Base-by-base conservation (phyloP, 2,329 filamentous ascomycete species). In the Aphanoascus verrucosus region DNA sequence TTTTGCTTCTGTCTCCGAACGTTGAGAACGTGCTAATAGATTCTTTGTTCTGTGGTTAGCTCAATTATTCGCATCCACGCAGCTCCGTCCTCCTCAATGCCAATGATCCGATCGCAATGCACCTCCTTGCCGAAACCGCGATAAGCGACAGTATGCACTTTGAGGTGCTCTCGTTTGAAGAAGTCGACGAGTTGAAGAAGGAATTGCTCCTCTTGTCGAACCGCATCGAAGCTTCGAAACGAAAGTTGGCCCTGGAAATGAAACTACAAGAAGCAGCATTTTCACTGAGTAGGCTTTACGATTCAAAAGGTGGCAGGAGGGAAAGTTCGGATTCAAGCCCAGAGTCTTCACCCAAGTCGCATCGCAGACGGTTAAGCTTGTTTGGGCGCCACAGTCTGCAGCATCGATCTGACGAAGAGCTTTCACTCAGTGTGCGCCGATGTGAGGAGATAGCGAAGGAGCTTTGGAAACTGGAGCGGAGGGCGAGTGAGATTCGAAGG, bases 251-350 rank as follows among this genome's bases (percentile, higher is more conserved):
- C 32, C 82, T 97, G 44, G 93, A 98, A 68, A 86, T 83, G 52
- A 98, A 97, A 73, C 88, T 96, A 62, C 86, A 89, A 62, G 91
- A 97, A 76, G 93, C 93, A 0, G 88, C 93, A 9, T 80, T 85
- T 59, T 94, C 89, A 40, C 83, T 98, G 70, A 84, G 84, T 55
- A 84, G 85, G 62, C 75, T 98, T 31, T 88, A 94, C 65, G 80
- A 80, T 7, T 77, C 82, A n/a, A 76, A 77, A n/a, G 73, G 72
- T 47, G 77, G 74, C 61, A 74, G 76, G 49, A 73, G 67, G 57
- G 61, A 76, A 14, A 57, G 49, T 32, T 48, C 37, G 14, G 54
- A 57, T 7, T 28, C 38, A 9, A 45, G 54, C 32, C 23, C 49
- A 23, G 34, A 74, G 74, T 64, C 56, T 11, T 68, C 62, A 65